phyloP scores from a whole-genome alignment of 2,329 filamentous ascomycete species.

The Neofusicoccum kwambonambiense region DNA sequence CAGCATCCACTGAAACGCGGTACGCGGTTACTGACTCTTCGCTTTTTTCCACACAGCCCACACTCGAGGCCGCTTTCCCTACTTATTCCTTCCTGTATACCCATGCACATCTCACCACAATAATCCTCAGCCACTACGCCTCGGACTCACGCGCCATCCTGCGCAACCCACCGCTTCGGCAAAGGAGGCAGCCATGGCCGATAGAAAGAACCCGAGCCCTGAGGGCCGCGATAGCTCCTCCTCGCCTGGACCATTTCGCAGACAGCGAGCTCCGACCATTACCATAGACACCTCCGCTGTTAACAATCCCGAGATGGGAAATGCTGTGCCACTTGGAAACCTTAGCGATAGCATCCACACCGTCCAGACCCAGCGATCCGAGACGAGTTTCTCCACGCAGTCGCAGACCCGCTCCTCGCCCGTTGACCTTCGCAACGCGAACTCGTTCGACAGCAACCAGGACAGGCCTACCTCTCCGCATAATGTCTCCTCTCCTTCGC shows the following conservation, averaged over 20 bases:
- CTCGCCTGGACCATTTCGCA: conserved; percentile 31
- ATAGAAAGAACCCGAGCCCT: conserved; percentile 22
- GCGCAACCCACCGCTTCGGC: background rate
- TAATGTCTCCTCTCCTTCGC: conserved; percentile 64
- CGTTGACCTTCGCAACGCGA: conserved; percentile 46
- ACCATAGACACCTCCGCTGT: conserved; percentile 54
- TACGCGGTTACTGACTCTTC: background rate
- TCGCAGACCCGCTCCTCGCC: conserved; percentile 30
- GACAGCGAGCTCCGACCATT: conserved; percentile 50
- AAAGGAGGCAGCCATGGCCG: conserved; percentile 27
- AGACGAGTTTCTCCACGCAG: conserved; percentile 21
- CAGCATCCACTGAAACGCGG: background rate
- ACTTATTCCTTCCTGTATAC: conserved; percentile 14
- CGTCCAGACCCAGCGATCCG: conserved; percentile 22
- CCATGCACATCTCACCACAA: conserved; percentile 14
- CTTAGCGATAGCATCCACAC: conserved; percentile 26
- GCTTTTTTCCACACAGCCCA: conserved; percentile 8
- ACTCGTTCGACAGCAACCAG: conserved; percentile 64
- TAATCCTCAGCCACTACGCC: conserved; percentile 9
- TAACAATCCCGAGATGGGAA: conserved; percentile 34
- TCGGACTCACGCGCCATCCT: conserved; percentile 3
- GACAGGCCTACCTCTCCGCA: conserved; percentile 66
- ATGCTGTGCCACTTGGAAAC: conserved; percentile 35
- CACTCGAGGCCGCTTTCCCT: background rate
- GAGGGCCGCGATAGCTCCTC: conserved; percentile 25